Evolutionary conservation across 2,329 filamentous ascomycete genomes (phyloP), one percentile per base, ranked within the genome.

Genomic region (Calonectria montana): DNA sequence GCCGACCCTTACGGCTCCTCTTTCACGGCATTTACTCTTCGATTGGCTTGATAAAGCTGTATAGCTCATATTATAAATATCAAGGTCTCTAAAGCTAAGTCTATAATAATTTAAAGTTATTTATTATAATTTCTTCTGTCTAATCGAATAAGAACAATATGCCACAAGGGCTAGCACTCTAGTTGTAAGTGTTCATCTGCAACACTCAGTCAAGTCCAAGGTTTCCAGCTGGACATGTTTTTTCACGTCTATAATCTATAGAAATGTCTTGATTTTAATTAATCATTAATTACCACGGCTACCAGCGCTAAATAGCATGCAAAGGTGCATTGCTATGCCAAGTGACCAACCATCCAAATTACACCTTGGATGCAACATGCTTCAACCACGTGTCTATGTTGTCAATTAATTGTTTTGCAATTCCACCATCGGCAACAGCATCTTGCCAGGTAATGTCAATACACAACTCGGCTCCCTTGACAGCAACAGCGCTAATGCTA

Each of bases 381-480:
- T 29, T 41, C 47, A 76, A 21, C 65, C 72, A 62, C 16, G 41
- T 62, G 4, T 63, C 39, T 4, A 74, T 23, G 47, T 75, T 67
- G 6, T 12, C 8, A 13, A 29, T 25, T 29, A 77, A 25, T 9
- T 48, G 25, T 25, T 69, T 55, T 2, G 59, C 72, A 21, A 71
- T 47, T 2, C 23, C 29, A 3, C 23, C 39, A 29, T 76, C 70
- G 12, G 71, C 48, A 27, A 67, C 43, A 3, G 61, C 37, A 23
- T 70, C 55, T 48, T 75, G 76, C 70, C 72, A 74, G 43, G 29
- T 63, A 12, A 78, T 50, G 15, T 71, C 72, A 12, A 77, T 39
- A 12, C 65, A 65, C 55, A 75, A 41, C 6, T 71, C 70, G 4
- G 43, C 66, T 2, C 71, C 69, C 63, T 69, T 73, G 4, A 77